Conservation (phyloP, 371 early-diverging fungal genomes). For the Thermomucor indicae-seudaticae region DNA sequence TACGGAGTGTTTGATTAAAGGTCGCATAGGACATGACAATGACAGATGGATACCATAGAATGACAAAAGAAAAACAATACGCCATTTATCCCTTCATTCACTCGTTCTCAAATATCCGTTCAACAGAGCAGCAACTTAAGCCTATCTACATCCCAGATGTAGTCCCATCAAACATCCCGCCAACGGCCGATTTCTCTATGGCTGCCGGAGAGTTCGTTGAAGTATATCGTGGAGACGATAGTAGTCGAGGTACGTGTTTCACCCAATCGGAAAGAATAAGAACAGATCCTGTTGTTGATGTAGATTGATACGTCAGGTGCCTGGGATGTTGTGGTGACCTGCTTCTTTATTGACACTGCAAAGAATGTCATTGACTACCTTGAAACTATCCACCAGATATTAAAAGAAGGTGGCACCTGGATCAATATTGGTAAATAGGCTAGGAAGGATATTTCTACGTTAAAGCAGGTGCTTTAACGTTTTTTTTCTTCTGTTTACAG, state of each 20-base stretch:
- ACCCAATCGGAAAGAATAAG: background rate
- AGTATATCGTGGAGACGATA: slow-evolving; percentile 60
- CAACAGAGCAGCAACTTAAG: slow-evolving; percentile 56
- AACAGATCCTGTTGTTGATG: background rate
- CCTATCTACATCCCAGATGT: slow-evolving; percentile 82
- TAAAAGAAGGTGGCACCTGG: slow-evolving; percentile 90
- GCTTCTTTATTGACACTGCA: slow-evolving; percentile 97
- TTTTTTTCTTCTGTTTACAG: slow-evolving; percentile 21
- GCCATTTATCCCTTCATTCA: slow-evolving; percentile 88
- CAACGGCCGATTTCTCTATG: slow-evolving; percentile 87
- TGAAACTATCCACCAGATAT: slow-evolving; percentile 67
- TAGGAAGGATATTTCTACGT: too few relatives aligned
- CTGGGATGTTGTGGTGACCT: slow-evolving; percentile 90
- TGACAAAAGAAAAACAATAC: slow-evolving; percentile 40
- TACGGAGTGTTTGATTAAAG: too few relatives aligned
- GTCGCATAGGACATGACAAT: background rate
- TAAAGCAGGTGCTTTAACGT: background rate
- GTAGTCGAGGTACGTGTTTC: slow-evolving; percentile 53
- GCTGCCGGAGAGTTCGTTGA: slow-evolving; percentile 95
- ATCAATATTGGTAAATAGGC: slow-evolving; percentile 92
- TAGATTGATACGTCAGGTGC: slow-evolving; percentile 30
- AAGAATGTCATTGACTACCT: slow-evolving; percentile 87
- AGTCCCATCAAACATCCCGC: slow-evolving; percentile 60
- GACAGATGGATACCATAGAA: background rate
- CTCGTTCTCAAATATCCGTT: slow-evolving; percentile 77